phyloP scores from a whole-genome alignment of 73 alveolate genomes.

The Blepharisma japonicum region DNA sequence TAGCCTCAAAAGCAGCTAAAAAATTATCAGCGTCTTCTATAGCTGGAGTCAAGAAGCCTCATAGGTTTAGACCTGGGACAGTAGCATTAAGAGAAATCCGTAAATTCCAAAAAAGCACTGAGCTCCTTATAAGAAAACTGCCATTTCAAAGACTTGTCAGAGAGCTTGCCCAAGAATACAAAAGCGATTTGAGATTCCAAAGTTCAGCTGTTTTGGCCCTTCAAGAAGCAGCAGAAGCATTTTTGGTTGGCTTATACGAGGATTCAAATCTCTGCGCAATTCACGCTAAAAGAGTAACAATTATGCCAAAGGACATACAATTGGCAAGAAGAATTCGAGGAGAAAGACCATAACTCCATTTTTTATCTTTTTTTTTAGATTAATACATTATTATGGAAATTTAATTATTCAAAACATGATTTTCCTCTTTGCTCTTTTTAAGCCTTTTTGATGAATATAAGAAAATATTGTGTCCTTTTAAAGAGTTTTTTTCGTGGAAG shows the following conservation, averaged over 20 bases:
- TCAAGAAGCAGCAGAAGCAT: constrained; percentile 83
- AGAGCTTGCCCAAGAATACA: constrained; percentile 68
- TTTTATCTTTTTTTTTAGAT: neutral
- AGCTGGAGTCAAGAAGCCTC: constrained; percentile 78
- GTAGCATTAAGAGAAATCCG: constrained; percentile 88
- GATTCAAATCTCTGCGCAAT: constrained; percentile 82
- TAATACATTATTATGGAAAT: too few species aligned
- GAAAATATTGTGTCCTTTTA: too few species aligned
- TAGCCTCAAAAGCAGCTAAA: constrained; percentile 57
- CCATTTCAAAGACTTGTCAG: constrained; percentile 86
- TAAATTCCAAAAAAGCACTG: constrained; percentile 78
- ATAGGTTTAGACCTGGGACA: constrained; percentile 88
- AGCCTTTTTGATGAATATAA: too few species aligned
- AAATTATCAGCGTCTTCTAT: constrained; percentile 39
- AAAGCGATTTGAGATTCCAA: constrained; percentile 74
- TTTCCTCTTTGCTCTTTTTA: too few species aligned
- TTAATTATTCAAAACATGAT: too few species aligned
- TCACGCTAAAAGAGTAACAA: constrained; percentile 91
- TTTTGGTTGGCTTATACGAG: constrained; percentile 70
- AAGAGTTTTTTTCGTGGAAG: too few species aligned
- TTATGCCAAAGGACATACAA: constrained; percentile 76
- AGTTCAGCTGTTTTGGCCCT: constrained; percentile 71
- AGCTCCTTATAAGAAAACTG: constrained; percentile 72
- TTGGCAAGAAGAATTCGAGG: constrained; percentile 82
- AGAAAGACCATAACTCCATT: constrained; percentile 34